Evolutionary conservation across 768 basidiomycete species (phyloP).

Genomic region (Lepiota brunneoincarnata): DNA sequence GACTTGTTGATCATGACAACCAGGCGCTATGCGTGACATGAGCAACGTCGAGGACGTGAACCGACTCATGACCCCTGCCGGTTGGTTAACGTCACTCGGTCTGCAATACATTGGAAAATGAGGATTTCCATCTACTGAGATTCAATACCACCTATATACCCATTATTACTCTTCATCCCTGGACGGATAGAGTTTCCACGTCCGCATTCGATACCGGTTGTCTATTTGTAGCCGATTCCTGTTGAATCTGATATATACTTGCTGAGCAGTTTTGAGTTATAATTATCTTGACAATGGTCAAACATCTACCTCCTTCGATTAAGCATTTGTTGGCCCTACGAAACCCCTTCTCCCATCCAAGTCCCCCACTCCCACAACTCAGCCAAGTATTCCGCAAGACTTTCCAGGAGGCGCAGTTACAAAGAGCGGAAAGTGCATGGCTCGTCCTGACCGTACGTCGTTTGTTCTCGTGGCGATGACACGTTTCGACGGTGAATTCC

Average conservation of each 20-base stretch:
- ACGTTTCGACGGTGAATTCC: slow-evolving; percentile 17
- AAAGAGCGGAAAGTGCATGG: slow-evolving; percentile 75
- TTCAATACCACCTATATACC: slow-evolving; percentile 5
- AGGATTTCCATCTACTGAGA: background rate
- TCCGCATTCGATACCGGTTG: slow-evolving; percentile 7
- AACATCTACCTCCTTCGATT: slow-evolving; percentile 57
- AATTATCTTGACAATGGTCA: slow-evolving; percentile 29
- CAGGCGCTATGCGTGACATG: slow-evolving; percentile 57
- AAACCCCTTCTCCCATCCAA: slow-evolving; percentile 56
- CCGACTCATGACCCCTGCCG: slow-evolving; percentile 44
- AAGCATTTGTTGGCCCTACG: slow-evolving; percentile 73
- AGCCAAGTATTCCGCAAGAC: slow-evolving; percentile 57
- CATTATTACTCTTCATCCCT: background rate
- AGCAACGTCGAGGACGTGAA: slow-evolving; percentile 55
- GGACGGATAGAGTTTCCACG: slow-evolving; percentile 1
- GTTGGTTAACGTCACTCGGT: slow-evolving; percentile 52
- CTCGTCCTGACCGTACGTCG: slow-evolving; percentile 68
- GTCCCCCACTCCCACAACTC: slow-evolving; percentile 53
- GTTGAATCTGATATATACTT: background rate
- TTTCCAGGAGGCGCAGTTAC: slow-evolving; percentile 60
- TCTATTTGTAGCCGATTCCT: background rate
- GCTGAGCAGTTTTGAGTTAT: background rate
- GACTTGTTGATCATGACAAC: background rate
- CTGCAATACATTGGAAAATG: slow-evolving; percentile 40
- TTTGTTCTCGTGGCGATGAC: slow-evolving; percentile 7